phyloP scores from a whole-genome alignment of 352 stramenopile species.

The Phytopythium cucurbitacearum region DNA sequence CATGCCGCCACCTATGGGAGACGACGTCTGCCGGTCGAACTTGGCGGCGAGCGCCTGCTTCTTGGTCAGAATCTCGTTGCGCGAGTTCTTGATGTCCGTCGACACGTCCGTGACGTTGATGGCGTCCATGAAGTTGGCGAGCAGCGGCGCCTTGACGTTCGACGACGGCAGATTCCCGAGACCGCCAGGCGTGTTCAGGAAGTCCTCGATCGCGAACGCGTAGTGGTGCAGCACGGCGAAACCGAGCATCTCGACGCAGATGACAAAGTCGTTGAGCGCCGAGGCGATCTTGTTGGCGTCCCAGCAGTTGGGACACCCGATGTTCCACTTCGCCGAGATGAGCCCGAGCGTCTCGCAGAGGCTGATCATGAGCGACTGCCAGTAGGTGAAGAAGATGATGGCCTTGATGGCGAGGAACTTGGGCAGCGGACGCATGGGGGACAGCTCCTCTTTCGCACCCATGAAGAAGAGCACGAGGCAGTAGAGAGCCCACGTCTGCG shows the following conservation, averaged over 20 bases:
- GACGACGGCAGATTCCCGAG: constrained; percentile 42
- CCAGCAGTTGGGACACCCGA: constrained; percentile 82
- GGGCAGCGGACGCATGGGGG: constrained; percentile 85
- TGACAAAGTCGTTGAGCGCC: constrained; percentile 92
- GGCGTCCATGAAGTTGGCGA: constrained; percentile 87
- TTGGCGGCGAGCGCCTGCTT: constrained; percentile 84
- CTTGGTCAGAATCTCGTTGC: constrained; percentile 86
- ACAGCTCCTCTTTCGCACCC: constrained; percentile 87
- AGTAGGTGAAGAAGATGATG: constrained; percentile 96
- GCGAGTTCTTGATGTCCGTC: constrained; percentile 80
- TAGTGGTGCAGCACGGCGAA: constrained; percentile 92
- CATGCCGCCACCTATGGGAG: constrained; percentile 37
- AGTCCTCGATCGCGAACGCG: constrained; percentile 91
- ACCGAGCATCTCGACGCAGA: constrained; percentile 94
- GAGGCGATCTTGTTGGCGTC: constrained; percentile 83
- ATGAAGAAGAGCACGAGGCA: constrained; percentile 93
- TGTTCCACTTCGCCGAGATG: constrained; percentile 84
- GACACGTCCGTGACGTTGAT: constrained; percentile 89
- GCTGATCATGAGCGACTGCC: constrained; percentile 91
- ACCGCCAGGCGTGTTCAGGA: constrained; percentile 35
- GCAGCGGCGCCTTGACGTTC: constrained; percentile 80
- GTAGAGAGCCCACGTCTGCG: constrained; percentile 92
- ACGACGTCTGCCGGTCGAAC: constrained; percentile 76
- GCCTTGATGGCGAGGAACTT: constrained; percentile 95
- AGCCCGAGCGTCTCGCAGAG: constrained; percentile 83